Percentiles rank a stretch among this genome's conserved stretches.
phyloP scores from a whole-genome alignment of 805 yeast genomes.

The Torulaspora franciscae region DNA sequence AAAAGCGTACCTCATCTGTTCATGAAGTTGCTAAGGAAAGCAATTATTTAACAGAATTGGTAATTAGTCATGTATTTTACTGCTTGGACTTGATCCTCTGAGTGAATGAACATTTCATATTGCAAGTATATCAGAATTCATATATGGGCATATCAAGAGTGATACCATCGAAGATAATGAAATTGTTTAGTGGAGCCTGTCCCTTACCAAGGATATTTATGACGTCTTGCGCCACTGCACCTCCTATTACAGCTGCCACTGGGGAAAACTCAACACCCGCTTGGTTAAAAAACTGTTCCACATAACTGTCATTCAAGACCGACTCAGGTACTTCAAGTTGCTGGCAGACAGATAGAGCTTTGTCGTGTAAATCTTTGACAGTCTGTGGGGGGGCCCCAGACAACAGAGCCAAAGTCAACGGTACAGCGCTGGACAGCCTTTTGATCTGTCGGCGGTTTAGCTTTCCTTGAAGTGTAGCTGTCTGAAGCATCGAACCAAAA shows the following conservation, averaged over 20 bases:
- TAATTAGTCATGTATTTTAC: slow-evolving; percentile 7
- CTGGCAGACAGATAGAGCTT: slow-evolving; percentile 34
- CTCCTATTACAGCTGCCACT: slow-evolving; percentile 83
- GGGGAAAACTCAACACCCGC: slow-evolving; percentile 68
- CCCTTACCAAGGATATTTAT: slow-evolving; percentile 73
- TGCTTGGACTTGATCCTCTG: slow-evolving; percentile 4
- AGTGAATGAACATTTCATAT: slow-evolving; percentile 1
- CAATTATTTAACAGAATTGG: slow-evolving; percentile 1
- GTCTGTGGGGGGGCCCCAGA: slow-evolving; percentile 35
- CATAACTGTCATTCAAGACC: slow-evolving; percentile 38
- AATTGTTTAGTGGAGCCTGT: slow-evolving; percentile 78
- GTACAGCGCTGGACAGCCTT: slow-evolving; percentile 37
- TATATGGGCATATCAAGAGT: slow-evolving; percentile 75
- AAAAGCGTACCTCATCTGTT: slow-evolving; percentile 2
- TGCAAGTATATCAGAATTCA: slow-evolving; percentile 24
- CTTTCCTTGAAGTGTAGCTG: slow-evolving; percentile 37
- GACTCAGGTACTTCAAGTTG: slow-evolving; percentile 45
- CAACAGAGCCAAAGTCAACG: slow-evolving; percentile 54
- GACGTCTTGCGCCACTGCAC: slow-evolving; percentile 83
- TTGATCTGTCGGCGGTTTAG: slow-evolving; percentile 31
- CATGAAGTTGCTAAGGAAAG: background rate
- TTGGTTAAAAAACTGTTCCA: slow-evolving; percentile 44
- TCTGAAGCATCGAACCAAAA: slow-evolving; percentile 36
- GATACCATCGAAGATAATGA: slow-evolving; percentile 69
- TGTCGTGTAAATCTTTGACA: slow-evolving; percentile 28